phyloP scores from a whole-genome alignment of 306 rosid species.

The Ziziphus jujuba region DNA sequence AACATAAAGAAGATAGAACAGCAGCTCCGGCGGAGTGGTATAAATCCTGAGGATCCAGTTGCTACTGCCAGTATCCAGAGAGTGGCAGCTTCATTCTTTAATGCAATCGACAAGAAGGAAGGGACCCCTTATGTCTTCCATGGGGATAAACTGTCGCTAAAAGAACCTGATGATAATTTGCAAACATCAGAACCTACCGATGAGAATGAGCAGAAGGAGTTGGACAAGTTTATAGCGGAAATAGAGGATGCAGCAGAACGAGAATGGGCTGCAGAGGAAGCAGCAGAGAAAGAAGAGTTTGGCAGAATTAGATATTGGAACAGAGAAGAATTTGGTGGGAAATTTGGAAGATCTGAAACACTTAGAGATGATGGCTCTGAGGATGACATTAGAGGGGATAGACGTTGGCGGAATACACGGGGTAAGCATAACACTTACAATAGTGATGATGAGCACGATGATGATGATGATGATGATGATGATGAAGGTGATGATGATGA shows the following conservation, averaged over 20 bases:
- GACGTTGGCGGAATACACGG: conserved; percentile 41
- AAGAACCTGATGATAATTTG: conserved; percentile 37
- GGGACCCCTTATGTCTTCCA: conserved; percentile 87
- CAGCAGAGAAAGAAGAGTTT: conserved; percentile 76
- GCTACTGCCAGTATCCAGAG: conserved; percentile 96
- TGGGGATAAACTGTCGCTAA: conserved; percentile 41
- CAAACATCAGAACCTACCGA: conserved; percentile 57
- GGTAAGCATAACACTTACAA: conserved; percentile 37
- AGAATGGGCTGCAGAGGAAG: conserved; percentile 93
- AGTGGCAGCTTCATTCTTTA: conserved; percentile 94
- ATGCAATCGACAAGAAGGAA: conserved; percentile 88
- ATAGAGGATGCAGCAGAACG: conserved; percentile 96
- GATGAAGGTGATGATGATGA: conserved; percentile 37
- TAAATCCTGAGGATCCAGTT: conserved; percentile 95
- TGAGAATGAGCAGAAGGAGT: conserved; percentile 83
- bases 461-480: conserved; percentile 37
- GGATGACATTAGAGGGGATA: conserved; percentile 41
- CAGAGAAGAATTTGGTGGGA: conserved; percentile 78
- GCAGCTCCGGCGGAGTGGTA: conserved; percentile 85
- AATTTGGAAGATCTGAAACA: conserved; percentile 61
- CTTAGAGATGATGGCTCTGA: conserved; percentile 44
- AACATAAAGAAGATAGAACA: conserved; percentile 93
- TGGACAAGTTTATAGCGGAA: conserved; percentile 85
- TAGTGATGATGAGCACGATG: conserved; percentile 49
- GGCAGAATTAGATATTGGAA: conserved; percentile 74